These are phyloP conservation scores for Ophiostoma piceae DNA, from an alignment of 2,329 filamentous ascomycete genomes.

Conservation along the genomic window DNA sequence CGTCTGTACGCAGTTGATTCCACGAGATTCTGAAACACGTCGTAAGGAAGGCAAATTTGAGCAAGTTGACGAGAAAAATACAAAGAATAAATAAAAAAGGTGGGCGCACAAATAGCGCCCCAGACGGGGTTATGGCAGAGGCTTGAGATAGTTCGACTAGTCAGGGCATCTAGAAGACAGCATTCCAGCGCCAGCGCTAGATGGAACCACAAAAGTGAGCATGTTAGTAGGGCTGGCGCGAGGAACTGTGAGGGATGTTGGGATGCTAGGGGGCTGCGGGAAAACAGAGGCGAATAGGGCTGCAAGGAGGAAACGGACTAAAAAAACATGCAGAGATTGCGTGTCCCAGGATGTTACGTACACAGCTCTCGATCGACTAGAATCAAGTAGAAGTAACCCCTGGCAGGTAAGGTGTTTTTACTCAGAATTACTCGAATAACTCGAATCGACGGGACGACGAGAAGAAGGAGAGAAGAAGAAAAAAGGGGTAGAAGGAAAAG, in stretches of 20 bases:
- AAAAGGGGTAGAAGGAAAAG: conserved; percentile 1
- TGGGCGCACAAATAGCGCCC: not conserved
- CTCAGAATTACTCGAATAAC: not conserved
- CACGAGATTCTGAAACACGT: not conserved
- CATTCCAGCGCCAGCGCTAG: not conserved
- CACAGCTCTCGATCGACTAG: not conserved
- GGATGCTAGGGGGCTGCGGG: not conserved
- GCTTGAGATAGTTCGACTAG: too few relatives aligned
- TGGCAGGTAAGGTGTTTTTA: not conserved
- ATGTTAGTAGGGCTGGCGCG: not conserved
- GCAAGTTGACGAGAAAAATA: not conserved
- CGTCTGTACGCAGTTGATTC: not conserved
- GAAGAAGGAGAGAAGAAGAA: not conserved
- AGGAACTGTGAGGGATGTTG: not conserved
- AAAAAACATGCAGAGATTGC: conserved; percentile 7
- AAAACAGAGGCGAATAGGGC: not conserved
- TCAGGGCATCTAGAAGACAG: not conserved
- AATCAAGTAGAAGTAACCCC: not conserved
- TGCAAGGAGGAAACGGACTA: not conserved
- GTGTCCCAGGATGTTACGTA: conserved; percentile 6
- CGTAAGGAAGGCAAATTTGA: conserved; percentile 11
- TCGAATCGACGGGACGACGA: not conserved
- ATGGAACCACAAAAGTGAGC: conserved; percentile 6
- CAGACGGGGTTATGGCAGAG: not conserved
- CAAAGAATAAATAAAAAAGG: not conserved